Percentiles rank a stretch among this genome's conserved stretches.
phyloP scores from a whole-genome alignment of 306 rosid species.

The Prunus mira region DNA sequence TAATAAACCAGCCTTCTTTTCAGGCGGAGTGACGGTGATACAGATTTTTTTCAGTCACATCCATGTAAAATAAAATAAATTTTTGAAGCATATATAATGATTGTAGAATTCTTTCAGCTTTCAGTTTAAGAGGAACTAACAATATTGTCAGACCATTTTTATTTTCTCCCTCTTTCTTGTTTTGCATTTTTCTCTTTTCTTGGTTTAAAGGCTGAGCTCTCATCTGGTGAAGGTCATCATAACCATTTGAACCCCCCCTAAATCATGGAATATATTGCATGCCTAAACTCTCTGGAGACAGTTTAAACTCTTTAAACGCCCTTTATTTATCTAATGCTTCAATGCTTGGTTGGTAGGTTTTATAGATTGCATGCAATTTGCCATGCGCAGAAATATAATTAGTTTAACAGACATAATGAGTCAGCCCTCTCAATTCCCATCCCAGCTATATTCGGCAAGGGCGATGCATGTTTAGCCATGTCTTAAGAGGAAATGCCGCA shows the following conservation, averaged over 20 bases:
- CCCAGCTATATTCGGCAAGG: background rate
- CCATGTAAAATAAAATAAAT: background rate
- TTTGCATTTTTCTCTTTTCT: background rate
- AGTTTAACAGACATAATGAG: background rate
- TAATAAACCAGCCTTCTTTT: background rate
- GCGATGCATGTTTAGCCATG: background rate
- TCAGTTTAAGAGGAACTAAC: background rate
- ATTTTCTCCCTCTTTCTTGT: background rate
- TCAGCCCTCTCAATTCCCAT: background rate
- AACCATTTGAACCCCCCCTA: background rate
- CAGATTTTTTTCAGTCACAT: background rate
- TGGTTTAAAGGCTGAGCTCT: background rate
- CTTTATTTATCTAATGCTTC: background rate
- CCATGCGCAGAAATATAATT: background rate
- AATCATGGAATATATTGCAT: background rate
- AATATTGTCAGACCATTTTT: background rate
- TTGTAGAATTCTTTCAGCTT: background rate
- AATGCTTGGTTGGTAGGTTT: background rate
- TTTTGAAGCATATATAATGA: background rate
- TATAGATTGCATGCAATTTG: background rate
- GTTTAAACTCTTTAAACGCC: background rate
- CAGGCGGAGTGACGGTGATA: conserved; percentile 1
- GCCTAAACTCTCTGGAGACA: too few species aligned
- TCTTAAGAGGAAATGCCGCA: background rate
- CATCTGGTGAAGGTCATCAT: background rate